Base-by-base conservation (phyloP, 139 green algal genomes). In the Closterium sp. region DNA sequence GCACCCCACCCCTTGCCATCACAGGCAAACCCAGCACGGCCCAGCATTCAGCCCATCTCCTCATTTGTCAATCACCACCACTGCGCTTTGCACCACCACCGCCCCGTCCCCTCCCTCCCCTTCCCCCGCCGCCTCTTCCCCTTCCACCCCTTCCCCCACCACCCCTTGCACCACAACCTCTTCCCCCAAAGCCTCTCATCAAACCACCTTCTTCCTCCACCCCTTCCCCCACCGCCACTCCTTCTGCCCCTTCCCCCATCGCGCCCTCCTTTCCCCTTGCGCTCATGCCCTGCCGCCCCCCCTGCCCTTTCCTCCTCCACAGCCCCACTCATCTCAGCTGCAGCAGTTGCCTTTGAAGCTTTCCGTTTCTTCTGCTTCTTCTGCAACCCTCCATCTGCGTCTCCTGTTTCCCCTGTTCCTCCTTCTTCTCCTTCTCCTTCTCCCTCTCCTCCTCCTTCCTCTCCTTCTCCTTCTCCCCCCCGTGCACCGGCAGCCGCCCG, bases 341-440 rank as follows among this genome's bases (percentile, higher is more conserved):
- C 30, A 86, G 10, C n/a, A 24, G 28, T 90, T 90, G n/a, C 29
- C 28, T 90, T 30, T 29, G 62, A 86, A 62, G 62, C 29, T 28
- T 90, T 90, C 9, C 70, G 29, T 9, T 90, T 62, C 29, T 38
- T 86, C 70, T 90, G 29, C 29, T 90, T 62, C 88, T 38, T 86
- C 70, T 90, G 29, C 70, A 86, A 13, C 10, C 70, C 30, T 90
- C 28, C 30, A 24, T 2, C 13, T 89, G 31, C 17, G 19, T 89
- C 73, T 24, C 30, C 73, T 90, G 38, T 17, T 5, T 91, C 73
- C 73, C 6, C 88, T 91, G 30, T 84, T 50, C 70, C 87, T 38
- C 32, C 32, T 38, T 2, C 29, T 90, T 9, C 29, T 34, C 31
- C 31, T 88, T 1, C 86, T 22, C 11, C 7, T 7, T 7, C 73